phyloP scores from a whole-genome alignment of 331 rosid species.

The Cucumis variabilis region DNA sequence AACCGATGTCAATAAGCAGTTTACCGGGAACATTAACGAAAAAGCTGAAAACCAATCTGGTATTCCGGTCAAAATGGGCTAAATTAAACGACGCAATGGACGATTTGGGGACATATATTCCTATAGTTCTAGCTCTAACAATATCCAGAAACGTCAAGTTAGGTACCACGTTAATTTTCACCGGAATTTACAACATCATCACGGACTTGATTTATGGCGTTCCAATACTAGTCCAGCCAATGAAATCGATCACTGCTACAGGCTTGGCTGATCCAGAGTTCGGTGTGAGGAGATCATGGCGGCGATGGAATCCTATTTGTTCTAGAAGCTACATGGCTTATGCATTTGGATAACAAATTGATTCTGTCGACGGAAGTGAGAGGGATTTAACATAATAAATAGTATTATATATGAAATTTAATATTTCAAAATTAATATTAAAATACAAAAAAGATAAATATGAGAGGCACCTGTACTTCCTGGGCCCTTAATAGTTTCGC shows the following conservation, averaged over 20 bases:
- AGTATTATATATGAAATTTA: too few relatives aligned
- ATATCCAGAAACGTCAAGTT: conserved; percentile 67
- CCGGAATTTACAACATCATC: conserved; percentile 73
- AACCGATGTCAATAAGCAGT: not conserved
- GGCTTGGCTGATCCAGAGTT: conserved; percentile 62
- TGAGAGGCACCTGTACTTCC: too few relatives aligned
- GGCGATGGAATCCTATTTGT: conserved; percentile 59
- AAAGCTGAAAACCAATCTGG: conserved; percentile 58
- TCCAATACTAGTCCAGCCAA: conserved; percentile 97
- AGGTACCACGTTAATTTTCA: conserved; percentile 85
- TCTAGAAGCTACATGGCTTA: conserved; percentile 72
- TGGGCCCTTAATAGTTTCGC: conserved; percentile 62
- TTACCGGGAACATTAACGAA: conserved; percentile 38
- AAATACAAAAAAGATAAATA: too few relatives aligned
- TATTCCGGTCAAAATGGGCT: conserved; percentile 68
- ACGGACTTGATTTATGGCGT: conserved; percentile 88
- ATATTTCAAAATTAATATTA: conserved; percentile 64
- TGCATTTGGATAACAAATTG: conserved; percentile 64
- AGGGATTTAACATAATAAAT: conserved; percentile 83
- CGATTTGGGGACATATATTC: conserved; percentile 88
- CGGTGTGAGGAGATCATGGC: conserved; percentile 82
- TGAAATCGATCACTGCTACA: conserved; percentile 84
- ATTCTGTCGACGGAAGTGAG: conserved; percentile 73
- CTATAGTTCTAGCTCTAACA: conserved; percentile 77
- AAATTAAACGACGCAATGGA: conserved; percentile 91